A percentile compares a stretch with the other conserved stretches of the same genome.
Conservation (phyloP, 495 filamentous ascomycete species). For the Aspergillus egyptiacus region DNA sequence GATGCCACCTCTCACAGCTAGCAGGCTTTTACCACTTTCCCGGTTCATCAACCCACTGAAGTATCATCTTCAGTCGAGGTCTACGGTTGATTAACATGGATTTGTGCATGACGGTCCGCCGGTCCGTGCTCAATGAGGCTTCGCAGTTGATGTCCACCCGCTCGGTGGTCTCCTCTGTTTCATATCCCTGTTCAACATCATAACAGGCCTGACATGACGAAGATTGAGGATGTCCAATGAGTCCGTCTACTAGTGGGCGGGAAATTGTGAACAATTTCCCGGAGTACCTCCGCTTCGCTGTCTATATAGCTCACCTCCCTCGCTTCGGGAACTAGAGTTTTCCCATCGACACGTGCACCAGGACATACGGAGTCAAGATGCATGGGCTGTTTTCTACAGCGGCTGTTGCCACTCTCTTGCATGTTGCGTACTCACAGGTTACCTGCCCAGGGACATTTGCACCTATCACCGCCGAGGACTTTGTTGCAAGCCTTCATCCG, state of each 20-base stretch:
- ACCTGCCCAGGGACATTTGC: constrained; percentile 33
- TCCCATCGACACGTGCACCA: not conserved
- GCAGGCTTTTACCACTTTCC: no score
- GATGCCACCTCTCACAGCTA: no score
- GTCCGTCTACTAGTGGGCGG: not conserved
- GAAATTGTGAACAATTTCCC: not conserved
- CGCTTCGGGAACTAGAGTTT: not conserved
- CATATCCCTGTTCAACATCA: not conserved
- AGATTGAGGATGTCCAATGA: not conserved
- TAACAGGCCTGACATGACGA: no score
- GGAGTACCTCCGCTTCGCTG: not conserved
- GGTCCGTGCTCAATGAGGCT: not conserved
- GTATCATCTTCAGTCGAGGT: no score
- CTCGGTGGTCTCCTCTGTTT: not conserved
- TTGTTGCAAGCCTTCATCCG: constrained; percentile 30
- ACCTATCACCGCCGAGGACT: constrained; percentile 31
- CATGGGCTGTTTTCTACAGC: constrained; percentile 5
- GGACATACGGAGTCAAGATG: not conserved
- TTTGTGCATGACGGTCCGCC: not conserved
- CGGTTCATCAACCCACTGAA: no score
- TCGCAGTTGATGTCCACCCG: not conserved
- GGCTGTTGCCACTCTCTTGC: constrained; percentile 11
- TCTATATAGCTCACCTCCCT: not conserved
- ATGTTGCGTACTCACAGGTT: constrained; percentile 15
- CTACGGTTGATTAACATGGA: no score